Conservation (phyloP, 2,329 filamentous ascomycete species). For the Penicillium verrucosum region DNA sequence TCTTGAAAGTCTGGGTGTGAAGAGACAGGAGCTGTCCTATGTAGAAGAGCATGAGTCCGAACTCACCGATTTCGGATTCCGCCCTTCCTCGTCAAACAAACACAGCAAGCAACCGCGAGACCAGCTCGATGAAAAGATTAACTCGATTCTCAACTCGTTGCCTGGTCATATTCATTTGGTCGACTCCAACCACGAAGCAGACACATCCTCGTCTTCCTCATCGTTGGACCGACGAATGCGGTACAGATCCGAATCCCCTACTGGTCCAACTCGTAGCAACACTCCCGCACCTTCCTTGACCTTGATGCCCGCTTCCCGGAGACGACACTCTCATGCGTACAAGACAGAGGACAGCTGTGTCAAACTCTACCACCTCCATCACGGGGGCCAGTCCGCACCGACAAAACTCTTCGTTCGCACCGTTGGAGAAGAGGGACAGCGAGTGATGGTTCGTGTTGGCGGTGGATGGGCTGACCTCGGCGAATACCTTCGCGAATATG, state of each 20-base stretch:
- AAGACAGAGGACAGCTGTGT: conserved; percentile 65
- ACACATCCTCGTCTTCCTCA: conserved; percentile 31
- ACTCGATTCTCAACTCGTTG: conserved; percentile 71
- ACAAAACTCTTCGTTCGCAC: conserved; percentile 93
- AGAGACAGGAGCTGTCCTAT: conserved; percentile 24
- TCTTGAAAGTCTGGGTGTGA: conserved; percentile 32
- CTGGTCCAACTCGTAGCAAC: conserved; percentile 45
- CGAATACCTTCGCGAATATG: conserved; percentile 92
- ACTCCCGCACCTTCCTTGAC: conserved; percentile 66
- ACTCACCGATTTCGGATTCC: conserved; percentile 20
- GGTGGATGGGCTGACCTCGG: conserved; percentile 97
- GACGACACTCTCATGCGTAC: conserved; percentile 33
- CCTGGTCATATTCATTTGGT: conserved; percentile 76
- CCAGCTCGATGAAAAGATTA: conserved; percentile 75
- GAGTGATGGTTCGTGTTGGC: conserved; percentile 96
- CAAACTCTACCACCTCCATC: conserved; percentile 86
- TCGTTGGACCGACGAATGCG: conserved; percentile 35
- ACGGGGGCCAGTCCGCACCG: conserved; percentile 77
- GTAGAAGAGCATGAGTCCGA: conserved; percentile 21
- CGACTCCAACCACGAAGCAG: conserved; percentile 42
- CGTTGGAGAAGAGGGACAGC: conserved; percentile 83
- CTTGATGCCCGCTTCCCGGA: conserved; percentile 57
- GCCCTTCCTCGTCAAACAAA: conserved; percentile 41
- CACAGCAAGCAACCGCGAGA: conserved; percentile 54
- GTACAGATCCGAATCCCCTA: conserved; percentile 33